Evolutionary conservation across 2,329 filamentous ascomycete species (phyloP).

Genomic region (Ophioceras dolichostomum): DNA sequence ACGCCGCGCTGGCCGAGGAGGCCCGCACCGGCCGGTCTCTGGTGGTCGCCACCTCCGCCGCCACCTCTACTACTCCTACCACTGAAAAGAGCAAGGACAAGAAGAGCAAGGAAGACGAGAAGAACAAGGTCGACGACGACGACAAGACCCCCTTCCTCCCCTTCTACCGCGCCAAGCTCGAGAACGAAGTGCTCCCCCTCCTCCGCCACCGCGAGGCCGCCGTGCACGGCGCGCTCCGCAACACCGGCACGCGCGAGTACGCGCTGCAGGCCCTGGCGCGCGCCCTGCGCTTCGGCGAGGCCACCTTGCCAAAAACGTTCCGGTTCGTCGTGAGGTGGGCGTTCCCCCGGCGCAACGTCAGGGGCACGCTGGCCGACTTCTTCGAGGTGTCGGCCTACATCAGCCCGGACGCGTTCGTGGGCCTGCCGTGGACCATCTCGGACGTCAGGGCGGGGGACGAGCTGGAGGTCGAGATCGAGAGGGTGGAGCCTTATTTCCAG

Average conservation of each 20-base stretch:
- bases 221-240: conserved; percentile 26
- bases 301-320: conserved; percentile 32
- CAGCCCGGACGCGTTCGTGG: conserved; percentile 23
- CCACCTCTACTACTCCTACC: too few relatives aligned
- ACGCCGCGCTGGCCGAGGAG: conserved; percentile 40
- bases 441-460: conserved; percentile 32
- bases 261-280: conserved; percentile 47
- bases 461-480: conserved; percentile 39
- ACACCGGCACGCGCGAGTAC: conserved; percentile 31
- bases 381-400: conserved; percentile 33
- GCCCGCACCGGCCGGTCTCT: conserved; percentile 17
- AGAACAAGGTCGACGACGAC: not conserved
- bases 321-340: conserved; percentile 31
- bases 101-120: not conserved
- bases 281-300: conserved; percentile 36
- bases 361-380: conserved; percentile 34
- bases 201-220: conserved; percentile 41
- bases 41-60: conserved; percentile 17
- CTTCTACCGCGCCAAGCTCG: conserved; percentile 27
- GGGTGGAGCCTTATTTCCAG: conserved; percentile 34
- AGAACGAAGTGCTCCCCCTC: conserved; percentile 31
- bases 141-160: conserved; percentile 24
- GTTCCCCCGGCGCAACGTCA: conserved; percentile 13
- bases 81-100: too few relatives aligned
- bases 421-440: conserved; percentile 15